Conservation (phyloP, 169 alveolate species). For the Condylostoma magnum region DNA sequence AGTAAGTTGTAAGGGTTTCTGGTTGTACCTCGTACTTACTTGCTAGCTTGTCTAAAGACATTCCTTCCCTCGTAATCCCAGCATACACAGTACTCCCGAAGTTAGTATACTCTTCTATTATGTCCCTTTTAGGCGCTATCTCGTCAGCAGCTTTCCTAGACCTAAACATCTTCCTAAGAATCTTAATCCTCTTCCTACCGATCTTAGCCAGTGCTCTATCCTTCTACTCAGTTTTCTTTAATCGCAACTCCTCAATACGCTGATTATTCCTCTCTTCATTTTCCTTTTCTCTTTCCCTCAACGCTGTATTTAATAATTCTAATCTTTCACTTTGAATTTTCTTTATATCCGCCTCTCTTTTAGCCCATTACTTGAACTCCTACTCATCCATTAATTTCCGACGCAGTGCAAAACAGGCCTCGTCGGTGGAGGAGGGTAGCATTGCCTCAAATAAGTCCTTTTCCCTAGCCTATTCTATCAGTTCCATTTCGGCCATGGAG, state of each 20-base stretch:
- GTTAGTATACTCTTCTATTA: slow-evolving; percentile 83
- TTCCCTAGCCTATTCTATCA: slow-evolving; percentile 85
- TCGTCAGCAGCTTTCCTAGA: slow-evolving; percentile 70
- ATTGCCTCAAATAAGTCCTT: slow-evolving; percentile 85
- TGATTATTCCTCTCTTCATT: slow-evolving; percentile 78
- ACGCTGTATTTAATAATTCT: slow-evolving; percentile 63
- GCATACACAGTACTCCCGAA: slow-evolving; percentile 85
- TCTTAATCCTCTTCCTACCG: slow-evolving; percentile 79
- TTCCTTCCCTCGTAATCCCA: slow-evolving; percentile 85
- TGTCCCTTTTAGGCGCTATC: slow-evolving; percentile 71
- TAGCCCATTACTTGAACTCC: slow-evolving; percentile 90
- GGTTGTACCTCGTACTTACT: slow-evolving; percentile 82
- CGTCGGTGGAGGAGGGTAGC: slow-evolving; percentile 91
- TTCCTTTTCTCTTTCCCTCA: slow-evolving; percentile 83
- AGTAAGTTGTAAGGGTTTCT: slow-evolving; percentile 72
- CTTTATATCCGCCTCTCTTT: slow-evolving; percentile 78
- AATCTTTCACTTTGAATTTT: slow-evolving; percentile 72
- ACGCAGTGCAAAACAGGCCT: slow-evolving; percentile 82
- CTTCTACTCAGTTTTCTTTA: slow-evolving; percentile 83
- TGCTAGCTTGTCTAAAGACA: slow-evolving; percentile 78
- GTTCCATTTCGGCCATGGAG: slow-evolving; percentile 83
- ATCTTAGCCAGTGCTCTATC: slow-evolving; percentile 79
- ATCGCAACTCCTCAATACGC: slow-evolving; percentile 78
- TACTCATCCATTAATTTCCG: slow-evolving; percentile 83
- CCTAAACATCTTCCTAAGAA: slow-evolving; percentile 80